phyloP scores from a whole-genome alignment of 306 rosid species.

The Fragaria iinumae region DNA sequence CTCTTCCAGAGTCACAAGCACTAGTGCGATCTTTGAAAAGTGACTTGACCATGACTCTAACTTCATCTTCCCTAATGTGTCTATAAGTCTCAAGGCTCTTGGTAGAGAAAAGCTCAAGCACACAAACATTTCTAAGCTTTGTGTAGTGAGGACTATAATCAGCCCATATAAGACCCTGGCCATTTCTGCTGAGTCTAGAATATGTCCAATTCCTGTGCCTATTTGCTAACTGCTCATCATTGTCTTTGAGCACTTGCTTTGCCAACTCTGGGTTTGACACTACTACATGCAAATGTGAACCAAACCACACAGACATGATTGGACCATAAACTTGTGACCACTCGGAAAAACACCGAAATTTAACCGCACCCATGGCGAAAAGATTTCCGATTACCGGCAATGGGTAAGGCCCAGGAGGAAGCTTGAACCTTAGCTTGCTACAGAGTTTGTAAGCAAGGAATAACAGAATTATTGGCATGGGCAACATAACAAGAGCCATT shows the following conservation, averaged over 20 bases:
- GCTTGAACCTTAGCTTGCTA: conserved; percentile 53
- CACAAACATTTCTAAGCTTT: conserved; percentile 79
- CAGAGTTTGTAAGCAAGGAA: conserved; percentile 38
- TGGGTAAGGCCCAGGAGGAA: conserved; percentile 77
- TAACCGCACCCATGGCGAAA: conserved; percentile 62
- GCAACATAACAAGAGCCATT: conserved; percentile 19
- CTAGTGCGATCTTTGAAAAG: conserved; percentile 45
- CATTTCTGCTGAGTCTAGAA: conserved; percentile 65
- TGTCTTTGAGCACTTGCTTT: conserved; percentile 66
- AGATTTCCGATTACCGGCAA: conserved; percentile 87
- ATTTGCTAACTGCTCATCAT: conserved; percentile 69
- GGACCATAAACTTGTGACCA: conserved; percentile 83
- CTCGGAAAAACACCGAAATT: conserved; percentile 70
- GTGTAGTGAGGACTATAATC: conserved; percentile 87
- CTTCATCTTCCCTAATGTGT: conserved; percentile 83
- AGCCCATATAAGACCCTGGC: conserved; percentile 84
- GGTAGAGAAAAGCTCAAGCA: conserved; percentile 69
- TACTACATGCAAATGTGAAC: conserved; percentile 56
- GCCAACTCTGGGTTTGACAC: conserved; percentile 75
- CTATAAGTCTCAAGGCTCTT: conserved; percentile 62
- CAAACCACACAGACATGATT: conserved; percentile 87
- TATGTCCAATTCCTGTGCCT: conserved; percentile 56
- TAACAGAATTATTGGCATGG: conserved; percentile 30
- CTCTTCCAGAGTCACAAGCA: conserved; percentile 55
- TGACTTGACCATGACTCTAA: conserved; percentile 76